Conservation (phyloP, 2,329 filamentous ascomycete species). For the Pseudophaeomoniella oleicola region DNA sequence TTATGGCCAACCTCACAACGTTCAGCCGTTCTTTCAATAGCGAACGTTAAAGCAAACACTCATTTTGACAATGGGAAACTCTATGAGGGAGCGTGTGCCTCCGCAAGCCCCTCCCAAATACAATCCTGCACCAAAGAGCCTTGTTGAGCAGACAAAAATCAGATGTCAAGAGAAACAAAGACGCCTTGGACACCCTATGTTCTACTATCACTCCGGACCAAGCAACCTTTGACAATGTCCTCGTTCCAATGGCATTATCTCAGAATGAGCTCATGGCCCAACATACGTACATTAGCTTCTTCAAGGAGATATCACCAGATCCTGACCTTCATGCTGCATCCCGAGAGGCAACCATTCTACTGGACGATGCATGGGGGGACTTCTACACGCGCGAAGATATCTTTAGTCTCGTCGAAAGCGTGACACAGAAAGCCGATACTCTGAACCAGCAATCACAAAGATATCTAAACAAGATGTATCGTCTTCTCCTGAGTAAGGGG, state of each 20-base stretch:
- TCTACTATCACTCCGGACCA: constrained; percentile 30
- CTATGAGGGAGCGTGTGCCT: not conserved
- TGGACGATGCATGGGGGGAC: constrained; percentile 41
- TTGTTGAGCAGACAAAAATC: not conserved
- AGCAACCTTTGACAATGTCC: constrained; percentile 39
- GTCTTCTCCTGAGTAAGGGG: constrained; percentile 29
- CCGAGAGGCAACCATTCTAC: constrained; percentile 55
- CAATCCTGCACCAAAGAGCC: not conserved
- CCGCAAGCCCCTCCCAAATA: not conserved
- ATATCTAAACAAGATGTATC: constrained; percentile 31
- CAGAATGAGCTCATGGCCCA: constrained; percentile 49
- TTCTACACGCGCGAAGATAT: constrained; percentile 32
- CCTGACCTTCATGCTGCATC: constrained; percentile 56
- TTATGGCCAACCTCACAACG: no score
- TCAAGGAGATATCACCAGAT: constrained; percentile 61
- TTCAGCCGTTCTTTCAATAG: no score
- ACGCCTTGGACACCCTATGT: not conserved
- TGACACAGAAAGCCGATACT: constrained; percentile 22
- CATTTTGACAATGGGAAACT: not conserved
- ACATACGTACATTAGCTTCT: constrained; percentile 56
- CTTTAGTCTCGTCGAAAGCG: constrained; percentile 28
- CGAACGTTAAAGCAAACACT: no score
- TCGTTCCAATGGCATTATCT: constrained; percentile 54
- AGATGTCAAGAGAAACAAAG: not conserved
- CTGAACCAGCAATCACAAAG: constrained; percentile 28